Percentiles rank a stretch among this genome's conserved stretches.
These are phyloP conservation scores for Ascochyta rabiei DNA, from an alignment of 2,329 filamentous ascomycete species.

Conservation along the genomic window DNA sequence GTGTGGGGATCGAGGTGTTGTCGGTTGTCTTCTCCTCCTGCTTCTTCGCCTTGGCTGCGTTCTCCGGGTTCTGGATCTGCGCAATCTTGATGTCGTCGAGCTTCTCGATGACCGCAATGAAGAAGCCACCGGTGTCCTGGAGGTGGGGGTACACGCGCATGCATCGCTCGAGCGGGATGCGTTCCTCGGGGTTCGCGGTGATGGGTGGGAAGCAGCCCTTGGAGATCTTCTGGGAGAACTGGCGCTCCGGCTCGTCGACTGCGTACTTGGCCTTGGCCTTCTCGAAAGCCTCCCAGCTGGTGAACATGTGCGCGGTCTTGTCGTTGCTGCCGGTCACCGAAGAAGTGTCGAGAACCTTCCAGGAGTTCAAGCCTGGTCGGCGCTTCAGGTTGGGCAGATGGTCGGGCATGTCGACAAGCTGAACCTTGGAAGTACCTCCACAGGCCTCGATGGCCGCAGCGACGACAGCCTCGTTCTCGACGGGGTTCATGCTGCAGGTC, in stretches of 20 bases:
- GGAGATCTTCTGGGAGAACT: slow-evolving; percentile 58
- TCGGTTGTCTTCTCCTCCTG: slow-evolving; percentile 26
- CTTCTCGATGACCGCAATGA: slow-evolving; percentile 95
- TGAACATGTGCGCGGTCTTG: slow-evolving; percentile 79
- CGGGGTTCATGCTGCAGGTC: slow-evolving; percentile 97
- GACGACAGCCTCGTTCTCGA: slow-evolving; percentile 95
- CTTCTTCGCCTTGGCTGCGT: slow-evolving; percentile 33
- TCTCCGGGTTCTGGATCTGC: slow-evolving; percentile 36
- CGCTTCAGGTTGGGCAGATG: slow-evolving; percentile 79
- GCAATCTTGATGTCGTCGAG: slow-evolving; percentile 65
- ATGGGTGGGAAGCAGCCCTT: slow-evolving; percentile 83
- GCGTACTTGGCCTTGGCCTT: slow-evolving; percentile 67
- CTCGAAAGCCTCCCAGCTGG: slow-evolving; percentile 80
- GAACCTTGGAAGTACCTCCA: slow-evolving; percentile 80
- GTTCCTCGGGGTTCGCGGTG: slow-evolving; percentile 59
- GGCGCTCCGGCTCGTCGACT: slow-evolving; percentile 64
- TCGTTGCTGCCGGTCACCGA: slow-evolving; percentile 55
- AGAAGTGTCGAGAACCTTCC: slow-evolving; percentile 75
- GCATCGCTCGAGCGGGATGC: slow-evolving; percentile 82
- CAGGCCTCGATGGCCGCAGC: slow-evolving; percentile 87
- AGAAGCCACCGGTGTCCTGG: slow-evolving; percentile 97
- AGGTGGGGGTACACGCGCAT: slow-evolving; percentile 94
- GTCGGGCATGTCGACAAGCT: slow-evolving; percentile 82
- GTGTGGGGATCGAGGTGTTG: slow-evolving; percentile 29
- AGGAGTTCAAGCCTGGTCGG: slow-evolving; percentile 75